These are phyloP conservation scores for Botrytis porri DNA, from an alignment of 2,329 filamentous ascomycete genomes.

Conservation along the genomic window DNA sequence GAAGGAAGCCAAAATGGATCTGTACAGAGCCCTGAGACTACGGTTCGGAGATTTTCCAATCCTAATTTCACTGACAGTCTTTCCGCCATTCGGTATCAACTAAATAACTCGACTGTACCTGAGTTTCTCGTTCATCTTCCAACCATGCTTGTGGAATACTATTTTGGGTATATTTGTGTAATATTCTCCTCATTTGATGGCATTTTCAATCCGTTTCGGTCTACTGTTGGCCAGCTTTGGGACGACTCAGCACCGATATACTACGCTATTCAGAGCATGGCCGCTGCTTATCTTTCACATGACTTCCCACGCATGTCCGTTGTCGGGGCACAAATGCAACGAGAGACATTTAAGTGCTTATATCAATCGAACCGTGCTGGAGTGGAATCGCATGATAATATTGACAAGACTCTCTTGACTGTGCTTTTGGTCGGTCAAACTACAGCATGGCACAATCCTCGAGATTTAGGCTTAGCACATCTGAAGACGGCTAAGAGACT, in stretches of 20 bases:
- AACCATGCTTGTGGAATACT: slow-evolving; percentile 59
- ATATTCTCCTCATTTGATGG: slow-evolving; percentile 65
- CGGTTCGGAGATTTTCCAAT: background rate
- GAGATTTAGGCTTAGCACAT: slow-evolving; percentile 47
- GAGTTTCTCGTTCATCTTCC: slow-evolving; percentile 39
- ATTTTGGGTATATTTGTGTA: slow-evolving; percentile 60
- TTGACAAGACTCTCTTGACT: slow-evolving; percentile 55
- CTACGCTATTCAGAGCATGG: slow-evolving; percentile 62
- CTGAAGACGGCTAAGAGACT: slow-evolving; percentile 35
- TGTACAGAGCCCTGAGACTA: background rate
- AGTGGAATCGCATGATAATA: slow-evolving; percentile 45
- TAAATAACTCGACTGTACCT: slow-evolving; percentile 32
- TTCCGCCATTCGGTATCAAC: slow-evolving; percentile 33
- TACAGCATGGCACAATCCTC: slow-evolving; percentile 57
- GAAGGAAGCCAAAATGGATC: background rate
- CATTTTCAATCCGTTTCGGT: slow-evolving; percentile 58
- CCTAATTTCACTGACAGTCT: slow-evolving; percentile 29
- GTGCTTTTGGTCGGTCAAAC: slow-evolving; percentile 58
- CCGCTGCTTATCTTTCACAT: slow-evolving; percentile 57
- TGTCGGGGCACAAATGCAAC: slow-evolving; percentile 50
- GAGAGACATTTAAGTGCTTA: slow-evolving; percentile 35
- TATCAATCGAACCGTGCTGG: slow-evolving; percentile 51
- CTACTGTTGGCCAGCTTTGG: slow-evolving; percentile 56
- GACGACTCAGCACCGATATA: slow-evolving; percentile 56
- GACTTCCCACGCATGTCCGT: slow-evolving; percentile 52